Percentiles rank a stretch among this genome's conserved stretches.
phyloP scores from a whole-genome alignment of 495 filamentous ascomycete genomes.

The Hypoxylon fuscum region DNA sequence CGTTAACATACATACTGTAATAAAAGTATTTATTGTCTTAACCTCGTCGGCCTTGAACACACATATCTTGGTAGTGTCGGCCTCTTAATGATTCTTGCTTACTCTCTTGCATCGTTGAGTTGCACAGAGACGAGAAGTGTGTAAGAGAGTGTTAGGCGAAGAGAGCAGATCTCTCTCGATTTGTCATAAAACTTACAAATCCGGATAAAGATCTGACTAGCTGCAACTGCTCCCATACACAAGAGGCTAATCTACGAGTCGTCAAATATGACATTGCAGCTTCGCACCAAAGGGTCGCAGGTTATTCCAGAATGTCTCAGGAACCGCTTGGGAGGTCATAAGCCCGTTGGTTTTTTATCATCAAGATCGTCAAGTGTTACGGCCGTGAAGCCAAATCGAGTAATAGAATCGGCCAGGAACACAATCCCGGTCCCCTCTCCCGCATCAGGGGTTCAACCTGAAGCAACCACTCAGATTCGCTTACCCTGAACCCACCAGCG shows the following conservation, averaged over 20 bases:
- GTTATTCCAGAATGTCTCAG: constrained; percentile 29
- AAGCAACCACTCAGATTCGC: constrained; percentile 37
- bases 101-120: not conserved
- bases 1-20: too few species aligned
- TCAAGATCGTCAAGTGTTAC: not conserved
- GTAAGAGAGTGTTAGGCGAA: not conserved
- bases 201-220: constrained; percentile 7
- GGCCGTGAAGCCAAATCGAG: constrained; percentile 22
- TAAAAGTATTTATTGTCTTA: too few species aligned
- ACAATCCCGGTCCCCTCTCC: constrained; percentile 16
- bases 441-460: constrained; percentile 37
- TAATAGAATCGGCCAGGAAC: constrained; percentile 22
- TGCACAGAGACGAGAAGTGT: not conserved
- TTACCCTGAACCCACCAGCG: constrained; percentile 17
- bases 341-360: constrained; percentile 11
- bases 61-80: too few species aligned
- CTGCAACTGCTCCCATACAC: not conserved
- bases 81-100: too few species aligned
- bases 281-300: constrained; percentile 1
- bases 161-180: constrained; percentile 14
- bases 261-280: not conserved
- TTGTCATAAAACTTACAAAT: constrained; percentile 11
- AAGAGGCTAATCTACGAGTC: not conserved
- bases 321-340: constrained; percentile 3
- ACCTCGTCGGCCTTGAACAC: too few species aligned